These are phyloP conservation scores for Neofusicoccum laricinum DNA, from an alignment of 2,329 filamentous ascomycete species.

Conservation along the genomic window DNA sequence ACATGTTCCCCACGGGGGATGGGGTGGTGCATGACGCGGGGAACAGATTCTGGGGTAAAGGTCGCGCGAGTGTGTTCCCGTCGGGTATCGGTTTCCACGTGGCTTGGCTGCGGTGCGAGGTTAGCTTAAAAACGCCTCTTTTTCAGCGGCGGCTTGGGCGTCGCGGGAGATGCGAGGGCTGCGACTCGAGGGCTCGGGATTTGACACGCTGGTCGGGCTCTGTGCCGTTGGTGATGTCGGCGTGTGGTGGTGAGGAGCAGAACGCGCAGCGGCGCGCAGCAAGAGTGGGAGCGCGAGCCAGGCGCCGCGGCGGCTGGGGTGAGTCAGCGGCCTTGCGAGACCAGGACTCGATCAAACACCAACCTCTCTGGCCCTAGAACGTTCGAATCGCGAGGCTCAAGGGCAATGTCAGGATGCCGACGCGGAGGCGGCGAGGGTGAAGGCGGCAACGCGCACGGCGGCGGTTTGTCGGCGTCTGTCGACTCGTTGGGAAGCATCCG, in stretches of 20 bases:
- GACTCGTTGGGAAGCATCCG: background rate
- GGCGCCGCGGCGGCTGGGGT: no score
- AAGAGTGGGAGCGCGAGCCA: no score
- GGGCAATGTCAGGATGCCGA: background rate
- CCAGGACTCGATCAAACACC: no score
- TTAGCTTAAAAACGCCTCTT: slow-evolving; percentile 10
- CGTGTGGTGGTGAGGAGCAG: background rate
- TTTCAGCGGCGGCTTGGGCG: background rate
- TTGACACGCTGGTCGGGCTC: background rate
- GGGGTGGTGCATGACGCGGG: background rate
- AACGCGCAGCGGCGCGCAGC: background rate
- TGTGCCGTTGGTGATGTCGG: background rate
- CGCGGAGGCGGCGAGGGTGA: background rate
- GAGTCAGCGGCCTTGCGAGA: background rate
- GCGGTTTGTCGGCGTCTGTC: background rate
- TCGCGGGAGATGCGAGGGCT: background rate
- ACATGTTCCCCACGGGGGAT: background rate
- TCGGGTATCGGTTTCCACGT: slow-evolving; percentile 3
- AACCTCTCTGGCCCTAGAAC: background rate
- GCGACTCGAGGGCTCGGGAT: background rate
- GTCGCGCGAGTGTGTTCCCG: background rate
- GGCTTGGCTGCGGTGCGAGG: background rate
- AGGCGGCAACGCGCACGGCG: no score
- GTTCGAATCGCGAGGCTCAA: background rate
- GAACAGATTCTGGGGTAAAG: background rate